Percentiles rank a stretch among this genome's conserved stretches.
Evolutionary conservation across 306 rosid species (phyloP).

Genomic region (Herpetospermum pedunculosum): DNA sequence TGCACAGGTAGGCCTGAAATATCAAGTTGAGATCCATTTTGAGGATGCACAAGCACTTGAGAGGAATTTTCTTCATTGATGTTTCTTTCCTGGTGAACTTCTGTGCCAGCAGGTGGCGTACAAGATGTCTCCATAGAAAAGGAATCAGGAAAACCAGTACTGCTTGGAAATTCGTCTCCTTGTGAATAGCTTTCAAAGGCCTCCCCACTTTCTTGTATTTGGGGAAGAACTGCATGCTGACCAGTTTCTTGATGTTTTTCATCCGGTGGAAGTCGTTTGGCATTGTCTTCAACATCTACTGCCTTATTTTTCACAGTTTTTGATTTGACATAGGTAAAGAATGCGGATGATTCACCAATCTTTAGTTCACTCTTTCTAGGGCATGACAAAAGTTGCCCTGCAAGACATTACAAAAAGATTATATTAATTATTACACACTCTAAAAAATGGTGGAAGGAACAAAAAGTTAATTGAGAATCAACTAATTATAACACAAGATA

Average conservation of each 20-base stretch:
- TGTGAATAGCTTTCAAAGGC: constrained; percentile 46
- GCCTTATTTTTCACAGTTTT: constrained; percentile 26
- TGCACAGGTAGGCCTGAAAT: constrained; percentile 29
- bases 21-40: constrained; percentile 35
- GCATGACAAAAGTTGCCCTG: constrained; percentile 48
- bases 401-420: constrained; percentile 3
- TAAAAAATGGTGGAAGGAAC: neutral
- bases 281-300: constrained; percentile 8
- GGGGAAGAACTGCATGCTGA: constrained; percentile 28
- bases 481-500: neutral
- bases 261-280: constrained; percentile 22
- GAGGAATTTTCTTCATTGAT: constrained; percentile 32
- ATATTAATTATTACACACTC: neutral
- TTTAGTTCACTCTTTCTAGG: constrained; percentile 75
- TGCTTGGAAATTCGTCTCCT: constrained; percentile 59
- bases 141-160: constrained; percentile 59
- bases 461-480: neutral
- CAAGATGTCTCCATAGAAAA: constrained; percentile 72
- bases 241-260: constrained; percentile 27
- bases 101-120: constrained; percentile 52
- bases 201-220: constrained; percentile 43
- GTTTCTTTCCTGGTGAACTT: constrained; percentile 38
- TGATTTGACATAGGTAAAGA: constrained; percentile 75
- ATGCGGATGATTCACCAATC: constrained; percentile 95
- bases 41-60: neutral